Conservation (phyloP, 345 rosid genomes). For the Nasturtium officinale region DNA sequence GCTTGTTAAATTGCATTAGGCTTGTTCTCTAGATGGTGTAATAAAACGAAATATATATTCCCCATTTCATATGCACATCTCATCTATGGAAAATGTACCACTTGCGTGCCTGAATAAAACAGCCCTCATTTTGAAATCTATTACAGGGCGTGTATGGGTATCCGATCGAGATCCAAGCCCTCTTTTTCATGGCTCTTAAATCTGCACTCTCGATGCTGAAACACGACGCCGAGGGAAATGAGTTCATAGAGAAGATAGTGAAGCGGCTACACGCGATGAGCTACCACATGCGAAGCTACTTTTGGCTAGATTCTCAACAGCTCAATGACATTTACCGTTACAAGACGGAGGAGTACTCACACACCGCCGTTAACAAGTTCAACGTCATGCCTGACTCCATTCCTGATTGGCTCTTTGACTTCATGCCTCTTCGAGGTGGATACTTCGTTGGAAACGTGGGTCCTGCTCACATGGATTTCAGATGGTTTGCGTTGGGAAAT, state of each 20-base stretch:
- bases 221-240: conserved; percentile 71
- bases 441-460: conserved; percentile 72
- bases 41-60: neutral
- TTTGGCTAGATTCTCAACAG: conserved; percentile 70
- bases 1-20: neutral
- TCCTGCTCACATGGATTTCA: conserved; percentile 75
- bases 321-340: conserved; percentile 70
- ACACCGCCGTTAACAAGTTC: conserved; percentile 71
- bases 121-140: neutral
- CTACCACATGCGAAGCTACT: conserved; percentile 64
- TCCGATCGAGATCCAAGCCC: conserved; percentile 87
- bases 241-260: conserved; percentile 57
- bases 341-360: conserved; percentile 75
- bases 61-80: neutral
- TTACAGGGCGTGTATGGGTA: conserved; percentile 78
- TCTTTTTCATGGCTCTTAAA: conserved; percentile 77
- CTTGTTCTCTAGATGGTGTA: neutral
- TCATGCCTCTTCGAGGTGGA: conserved; percentile 66
- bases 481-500: conserved; percentile 69
- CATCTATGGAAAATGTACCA: neutral
- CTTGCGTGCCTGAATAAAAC: neutral
- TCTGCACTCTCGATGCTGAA: conserved; percentile 63
- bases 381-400: conserved; percentile 75
- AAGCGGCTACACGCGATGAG: conserved; percentile 63
- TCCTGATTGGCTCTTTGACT: conserved; percentile 71